Conservation (phyloP, 2,329 filamentous ascomycete genomes). For the Sporothrix mexicana region DNA sequence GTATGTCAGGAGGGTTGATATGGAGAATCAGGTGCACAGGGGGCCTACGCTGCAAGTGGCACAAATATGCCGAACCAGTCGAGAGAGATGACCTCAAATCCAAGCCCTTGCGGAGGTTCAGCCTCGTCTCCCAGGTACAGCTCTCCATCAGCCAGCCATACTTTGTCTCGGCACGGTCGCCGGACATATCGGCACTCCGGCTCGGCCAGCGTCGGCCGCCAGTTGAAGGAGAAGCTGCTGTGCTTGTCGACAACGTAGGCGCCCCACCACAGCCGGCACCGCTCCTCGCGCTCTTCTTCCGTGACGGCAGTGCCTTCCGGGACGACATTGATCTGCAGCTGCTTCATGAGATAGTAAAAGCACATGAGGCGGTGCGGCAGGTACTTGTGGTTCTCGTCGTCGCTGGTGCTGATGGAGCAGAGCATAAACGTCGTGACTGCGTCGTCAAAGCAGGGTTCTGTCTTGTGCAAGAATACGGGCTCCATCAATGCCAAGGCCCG, state of each 20-base stretch:
- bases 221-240: constrained; percentile 25
- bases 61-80: constrained; percentile 20
- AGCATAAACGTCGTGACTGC: constrained; percentile 15
- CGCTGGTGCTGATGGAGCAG: constrained; percentile 5
- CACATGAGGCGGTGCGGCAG: background rate
- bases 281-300: constrained; percentile 10
- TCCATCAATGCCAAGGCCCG: background rate
- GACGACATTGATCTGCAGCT: background rate
- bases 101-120: background rate
- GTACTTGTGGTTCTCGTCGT: constrained; percentile 23
- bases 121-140: background rate
- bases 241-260: constrained; percentile 24
- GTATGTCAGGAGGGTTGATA: background rate
- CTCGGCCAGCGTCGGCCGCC: constrained; percentile 20
- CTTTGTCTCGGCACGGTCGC: background rate
- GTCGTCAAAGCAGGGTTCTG: constrained; percentile 20
- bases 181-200: constrained; percentile 3
- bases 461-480: constrained; percentile 3
- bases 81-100: background rate
- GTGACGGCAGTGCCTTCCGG: background rate
- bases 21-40: background rate
- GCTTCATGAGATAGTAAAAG: constrained; percentile 11
- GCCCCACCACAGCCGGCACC: constrained; percentile 6
- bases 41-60: constrained; percentile 5
- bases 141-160: background rate